Percentiles rank a stretch among this genome's conserved stretches.
These are phyloP conservation scores for Neonectria sp. DNA, from an alignment of 2,329 filamentous ascomycete species.

Conservation along the genomic window DNA sequence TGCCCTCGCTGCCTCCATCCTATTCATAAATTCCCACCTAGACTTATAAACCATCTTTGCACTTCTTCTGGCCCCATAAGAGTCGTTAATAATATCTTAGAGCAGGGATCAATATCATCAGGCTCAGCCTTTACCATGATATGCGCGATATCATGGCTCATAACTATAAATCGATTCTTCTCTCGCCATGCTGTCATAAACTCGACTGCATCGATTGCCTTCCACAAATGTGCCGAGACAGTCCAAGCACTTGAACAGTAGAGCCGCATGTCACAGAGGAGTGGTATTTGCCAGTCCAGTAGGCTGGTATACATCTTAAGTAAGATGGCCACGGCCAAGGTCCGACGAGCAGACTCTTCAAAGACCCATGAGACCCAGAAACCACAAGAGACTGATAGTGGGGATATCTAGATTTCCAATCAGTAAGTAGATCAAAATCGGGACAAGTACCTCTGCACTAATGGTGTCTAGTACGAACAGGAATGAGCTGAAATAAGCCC, in stretches of 20 bases:
- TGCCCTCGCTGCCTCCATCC: no score
- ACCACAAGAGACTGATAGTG: no score
- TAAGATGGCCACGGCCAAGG: slow-evolving; percentile 11
- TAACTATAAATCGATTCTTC: neutral
- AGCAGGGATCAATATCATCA: no score
- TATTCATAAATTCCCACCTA: no score
- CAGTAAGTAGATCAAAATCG: slow-evolving; percentile 6
- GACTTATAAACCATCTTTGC: no score
- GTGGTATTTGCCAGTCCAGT: slow-evolving; percentile 8
- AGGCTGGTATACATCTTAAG: slow-evolving; percentile 3
- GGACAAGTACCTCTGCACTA: neutral
- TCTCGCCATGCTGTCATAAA: slow-evolving; percentile 17
- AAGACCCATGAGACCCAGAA: slow-evolving; percentile 21
- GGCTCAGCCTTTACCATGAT: no score
- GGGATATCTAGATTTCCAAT: no score
- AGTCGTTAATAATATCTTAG: no score
- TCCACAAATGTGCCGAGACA: slow-evolving; percentile 19
- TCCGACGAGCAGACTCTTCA: slow-evolving; percentile 18
- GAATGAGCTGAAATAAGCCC: slow-evolving; percentile 1
- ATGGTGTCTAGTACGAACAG: no score
- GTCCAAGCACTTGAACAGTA: slow-evolving; percentile 11
- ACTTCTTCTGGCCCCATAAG: no score
- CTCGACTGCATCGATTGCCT: slow-evolving; percentile 11
- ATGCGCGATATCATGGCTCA: no score
- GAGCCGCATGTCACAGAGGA: neutral